Base-by-base conservation (phyloP, 2,329 filamentous ascomycete genomes). In the Pyrenochaeta sp. region DNA sequence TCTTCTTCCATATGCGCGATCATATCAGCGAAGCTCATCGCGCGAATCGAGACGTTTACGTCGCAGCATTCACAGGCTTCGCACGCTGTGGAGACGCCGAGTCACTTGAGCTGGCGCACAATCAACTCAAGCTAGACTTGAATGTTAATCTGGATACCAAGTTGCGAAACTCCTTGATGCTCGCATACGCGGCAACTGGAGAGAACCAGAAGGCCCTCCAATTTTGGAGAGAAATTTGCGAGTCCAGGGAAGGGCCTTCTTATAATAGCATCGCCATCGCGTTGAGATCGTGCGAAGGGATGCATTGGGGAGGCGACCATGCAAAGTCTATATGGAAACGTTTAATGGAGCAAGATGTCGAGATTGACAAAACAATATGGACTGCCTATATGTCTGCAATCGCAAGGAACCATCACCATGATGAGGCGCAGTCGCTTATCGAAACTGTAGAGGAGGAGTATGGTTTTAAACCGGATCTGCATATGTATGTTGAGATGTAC, bases 1-100 rank as follows among this genome's bases (percentile, higher is more conserved):
- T 96, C 30, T 97, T 99, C 75, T 90, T 90, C 12, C 91, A 97
- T 72, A 98, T 98, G 93, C 90, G 92, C n/a, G 84, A 89, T 45
- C 88, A 92, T 60, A 81, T 83, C 20, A 85, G 88, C 51, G 78
- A 78, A 2, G 77, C 79, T 1, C 84, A 86, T 18, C 85, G 89
- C 0, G 92, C 95, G 0, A 88, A 82, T 2, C 76, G 85, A 9
- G 87, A 91, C 39, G 90, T 90, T 4, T 99, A 99, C 70, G 83
- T 91, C 3, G 78, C 83, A 30, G 93, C 88, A 57, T 89, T 98
- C 51, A 85, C 90, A 54, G 91, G 92, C 2, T 84, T 97, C 20
- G 88, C 88, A 3, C 78, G 79, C 27, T 81, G 81, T 7, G 77
- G 74, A 14, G 87, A 90, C 64, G 68, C 77, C 1, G 87, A 90